Evolutionary conservation across 2,329 filamentous ascomycete genomes (phyloP).

Genomic region (Cercospora canescens): DNA sequence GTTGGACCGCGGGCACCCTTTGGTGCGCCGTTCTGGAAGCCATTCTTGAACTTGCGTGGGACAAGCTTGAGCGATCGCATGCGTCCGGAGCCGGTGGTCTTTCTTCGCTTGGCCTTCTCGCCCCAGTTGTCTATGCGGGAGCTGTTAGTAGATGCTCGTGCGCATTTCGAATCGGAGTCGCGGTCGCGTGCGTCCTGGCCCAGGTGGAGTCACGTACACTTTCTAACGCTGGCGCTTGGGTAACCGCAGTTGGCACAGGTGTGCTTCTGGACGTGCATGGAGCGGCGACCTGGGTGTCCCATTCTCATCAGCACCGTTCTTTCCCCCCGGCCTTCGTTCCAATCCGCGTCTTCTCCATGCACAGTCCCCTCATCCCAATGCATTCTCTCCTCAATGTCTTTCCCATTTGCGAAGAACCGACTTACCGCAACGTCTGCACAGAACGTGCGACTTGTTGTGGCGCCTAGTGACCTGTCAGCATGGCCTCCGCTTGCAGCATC

Average conservation of each 20-base stretch:
- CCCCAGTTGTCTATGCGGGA: conserved; percentile 85
- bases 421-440: conserved; percentile 98
- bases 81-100: conserved; percentile 96
- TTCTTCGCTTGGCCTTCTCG: conserved; percentile 99
- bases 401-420: conserved; percentile 36
- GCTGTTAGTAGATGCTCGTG: conserved; percentile 19
- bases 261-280: conserved; percentile 99
- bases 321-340: conserved; percentile 6
- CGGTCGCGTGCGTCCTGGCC: conserved; percentile 5
- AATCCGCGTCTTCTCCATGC: neutral
- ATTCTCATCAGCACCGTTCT: conserved; percentile 31
- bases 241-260: conserved; percentile 96
- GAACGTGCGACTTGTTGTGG: conserved; percentile 98
- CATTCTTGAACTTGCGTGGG: conserved; percentile 93
- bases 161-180: neutral
- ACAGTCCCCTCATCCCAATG: conserved; percentile 1
- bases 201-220: conserved; percentile 72
- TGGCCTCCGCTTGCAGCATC: neutral
- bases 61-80: conserved; percentile 94
- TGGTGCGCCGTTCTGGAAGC: conserved; percentile 88
- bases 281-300: conserved; percentile 72
- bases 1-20: conserved; percentile 71
- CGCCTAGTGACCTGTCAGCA: conserved; percentile 52
- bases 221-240: conserved; percentile 93
- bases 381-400: neutral